phyloP scores from a whole-genome alignment of 2,329 filamentous ascomycete genomes.

The Ophiostoma tasmaniense region DNA sequence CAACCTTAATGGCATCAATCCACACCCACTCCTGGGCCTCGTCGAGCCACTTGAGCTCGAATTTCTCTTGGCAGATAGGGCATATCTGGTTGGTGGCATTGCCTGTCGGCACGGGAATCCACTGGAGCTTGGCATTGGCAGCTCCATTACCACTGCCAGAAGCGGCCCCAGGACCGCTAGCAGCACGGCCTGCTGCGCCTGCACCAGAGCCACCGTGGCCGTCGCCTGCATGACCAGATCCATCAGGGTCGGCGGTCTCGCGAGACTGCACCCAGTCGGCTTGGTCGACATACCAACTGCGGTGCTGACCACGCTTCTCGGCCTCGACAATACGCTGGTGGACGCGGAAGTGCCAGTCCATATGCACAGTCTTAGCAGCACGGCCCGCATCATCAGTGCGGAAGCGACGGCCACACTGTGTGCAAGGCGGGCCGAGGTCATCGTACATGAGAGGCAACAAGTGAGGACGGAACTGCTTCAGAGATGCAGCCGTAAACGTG shows the following conservation, averaged over 20 bases:
- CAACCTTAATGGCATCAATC: slow-evolving; percentile 76
- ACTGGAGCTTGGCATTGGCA: slow-evolving; percentile 53
- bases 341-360: slow-evolving; percentile 97
- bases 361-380: slow-evolving; percentile 78
- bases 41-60: slow-evolving; percentile 85
- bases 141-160: slow-evolving; percentile 22
- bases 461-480: slow-evolving; percentile 69
- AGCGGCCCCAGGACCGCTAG: not conserved
- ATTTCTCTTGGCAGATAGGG: slow-evolving; percentile 91
- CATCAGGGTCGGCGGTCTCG: slow-evolving; percentile 65
- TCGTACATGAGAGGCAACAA: slow-evolving; percentile 58
- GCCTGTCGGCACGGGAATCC: slow-evolving; percentile 77
- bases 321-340: slow-evolving; percentile 83
- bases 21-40: slow-evolving; percentile 96
- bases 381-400: slow-evolving; percentile 66
- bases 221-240: slow-evolving; percentile 27
- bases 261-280: slow-evolving; percentile 84
- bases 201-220: slow-evolving; percentile 15
- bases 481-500: slow-evolving; percentile 55
- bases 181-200: not conserved
- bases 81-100: slow-evolving; percentile 68
- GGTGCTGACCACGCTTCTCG: slow-evolving; percentile 76
- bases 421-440: slow-evolving; percentile 75
- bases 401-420: slow-evolving; percentile 86
- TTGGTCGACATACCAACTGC: slow-evolving; percentile 92